Conservation (phyloP, 2,329 filamentous ascomycete species). For the Stemphylium vesicarium region DNA sequence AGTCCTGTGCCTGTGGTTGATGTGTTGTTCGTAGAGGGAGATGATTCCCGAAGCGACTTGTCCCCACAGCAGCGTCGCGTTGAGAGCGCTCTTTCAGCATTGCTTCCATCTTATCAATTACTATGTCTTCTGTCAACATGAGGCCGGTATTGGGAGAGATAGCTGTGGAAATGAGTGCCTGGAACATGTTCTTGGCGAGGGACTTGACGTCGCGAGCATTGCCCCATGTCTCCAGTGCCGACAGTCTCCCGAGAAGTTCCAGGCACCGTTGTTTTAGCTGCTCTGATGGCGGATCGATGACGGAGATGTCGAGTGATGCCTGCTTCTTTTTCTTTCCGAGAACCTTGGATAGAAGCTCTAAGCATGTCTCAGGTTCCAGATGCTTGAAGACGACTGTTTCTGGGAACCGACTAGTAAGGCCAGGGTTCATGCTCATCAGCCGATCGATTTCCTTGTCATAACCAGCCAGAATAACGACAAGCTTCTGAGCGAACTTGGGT, state of each 20-base stretch:
- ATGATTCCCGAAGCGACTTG: slow-evolving; percentile 16
- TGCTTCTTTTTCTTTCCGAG: slow-evolving; percentile 43
- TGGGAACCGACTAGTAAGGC: slow-evolving; percentile 69
- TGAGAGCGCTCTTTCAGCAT: slow-evolving; percentile 44
- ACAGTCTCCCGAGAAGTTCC: slow-evolving; percentile 51
- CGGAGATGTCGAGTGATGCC: slow-evolving; percentile 36
- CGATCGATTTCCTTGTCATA: slow-evolving; percentile 68
- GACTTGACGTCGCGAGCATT: slow-evolving; percentile 68
- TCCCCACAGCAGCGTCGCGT: slow-evolving; percentile 28
- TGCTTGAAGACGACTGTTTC: slow-evolving; percentile 64
- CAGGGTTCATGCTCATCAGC: slow-evolving; percentile 66
- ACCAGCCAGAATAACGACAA: slow-evolving; percentile 72
- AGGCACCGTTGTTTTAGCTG: slow-evolving; percentile 26
- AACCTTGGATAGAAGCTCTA: slow-evolving; percentile 37
- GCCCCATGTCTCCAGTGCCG: slow-evolving; percentile 61
- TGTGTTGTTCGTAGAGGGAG: background rate
- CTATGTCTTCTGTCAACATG: slow-evolving; percentile 28
- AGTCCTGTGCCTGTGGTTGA: slow-evolving; percentile 9
- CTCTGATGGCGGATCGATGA: slow-evolving; percentile 31
- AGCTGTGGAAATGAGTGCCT: slow-evolving; percentile 30
- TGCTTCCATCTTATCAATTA: slow-evolving; percentile 36
- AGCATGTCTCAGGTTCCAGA: slow-evolving; percentile 38
- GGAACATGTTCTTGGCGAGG: slow-evolving; percentile 60
- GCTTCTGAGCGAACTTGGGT: slow-evolving; percentile 62
- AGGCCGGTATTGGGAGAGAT: slow-evolving; percentile 22